phyloP scores from a whole-genome alignment of 768 basidiomycete species.

The Flagelloscypha sp. region DNA sequence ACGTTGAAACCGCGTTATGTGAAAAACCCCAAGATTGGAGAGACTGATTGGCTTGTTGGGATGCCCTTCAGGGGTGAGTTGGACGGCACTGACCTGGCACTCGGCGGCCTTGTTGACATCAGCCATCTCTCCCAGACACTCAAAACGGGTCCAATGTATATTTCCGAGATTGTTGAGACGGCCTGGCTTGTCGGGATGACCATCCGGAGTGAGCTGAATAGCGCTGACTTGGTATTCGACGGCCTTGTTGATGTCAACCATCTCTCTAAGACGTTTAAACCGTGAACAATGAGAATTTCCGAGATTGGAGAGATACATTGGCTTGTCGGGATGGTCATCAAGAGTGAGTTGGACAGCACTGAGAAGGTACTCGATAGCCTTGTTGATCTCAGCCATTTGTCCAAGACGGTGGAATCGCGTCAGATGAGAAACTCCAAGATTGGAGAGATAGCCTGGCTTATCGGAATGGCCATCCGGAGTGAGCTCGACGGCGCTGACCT shows the following conservation, averaged over 20 bases:
- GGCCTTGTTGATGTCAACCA: constrained; percentile 14
- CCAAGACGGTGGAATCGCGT: constrained; percentile 17
- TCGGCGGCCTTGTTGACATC: constrained; percentile 18
- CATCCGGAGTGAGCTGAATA: constrained; percentile 13
- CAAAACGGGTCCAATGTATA: constrained; percentile 14
- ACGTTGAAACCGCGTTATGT: constrained; percentile 6
- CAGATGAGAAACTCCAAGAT: constrained; percentile 16
- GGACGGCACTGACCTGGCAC: constrained; percentile 8
- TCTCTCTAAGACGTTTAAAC: constrained; percentile 3
- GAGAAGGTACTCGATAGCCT: constrained; percentile 8
- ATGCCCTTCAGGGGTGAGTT: constrained; percentile 12
- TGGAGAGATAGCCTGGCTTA: constrained; percentile 5
- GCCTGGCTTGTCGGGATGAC: constrained; percentile 2
- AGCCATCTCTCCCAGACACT: constrained; percentile 12
- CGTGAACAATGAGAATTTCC: constrained; percentile 5
- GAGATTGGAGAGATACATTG: constrained; percentile 10
- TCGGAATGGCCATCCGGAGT: too few species aligned
- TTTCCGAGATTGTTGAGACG: constrained; percentile 8
- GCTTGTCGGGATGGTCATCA: constrained; percentile 9
- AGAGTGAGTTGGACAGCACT: constrained; percentile 8
- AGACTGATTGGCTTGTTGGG: constrained; percentile 2
- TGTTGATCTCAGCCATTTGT: constrained; percentile 17
- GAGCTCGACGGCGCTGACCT: constrained; percentile 7
- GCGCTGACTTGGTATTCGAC: constrained; percentile 14
- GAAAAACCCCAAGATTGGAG: constrained; percentile 3